Percentiles rank a stretch among this genome's conserved stretches.
Conservation (phyloP, 371 early-diverging fungal genomes). For the Nematocida homosporus region DNA sequence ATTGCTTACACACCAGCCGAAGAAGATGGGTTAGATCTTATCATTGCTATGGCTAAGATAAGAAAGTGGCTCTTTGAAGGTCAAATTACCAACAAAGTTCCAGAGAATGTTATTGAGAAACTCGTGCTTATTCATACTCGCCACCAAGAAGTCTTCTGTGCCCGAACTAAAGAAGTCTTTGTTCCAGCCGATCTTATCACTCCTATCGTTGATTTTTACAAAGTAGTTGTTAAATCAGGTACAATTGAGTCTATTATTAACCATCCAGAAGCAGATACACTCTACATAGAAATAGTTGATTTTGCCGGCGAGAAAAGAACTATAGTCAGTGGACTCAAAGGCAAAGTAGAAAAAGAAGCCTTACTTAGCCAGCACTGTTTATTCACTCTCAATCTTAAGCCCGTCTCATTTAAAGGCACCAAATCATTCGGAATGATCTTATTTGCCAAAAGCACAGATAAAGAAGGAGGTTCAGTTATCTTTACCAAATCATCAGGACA, state of each 20-base stretch:
- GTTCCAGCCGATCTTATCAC: slow-evolving; percentile 19
- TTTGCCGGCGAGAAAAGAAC: slow-evolving; percentile 48
- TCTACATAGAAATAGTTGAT: slow-evolving; percentile 66
- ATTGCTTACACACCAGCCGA: slow-evolving; percentile 32
- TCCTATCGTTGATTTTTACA: slow-evolving; percentile 56
- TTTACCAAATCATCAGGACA: slow-evolving; percentile 28
- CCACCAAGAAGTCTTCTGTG: slow-evolving; percentile 34
- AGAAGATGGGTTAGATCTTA: slow-evolving; percentile 4
- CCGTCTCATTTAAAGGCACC: slow-evolving; percentile 60
- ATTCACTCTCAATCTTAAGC: slow-evolving; percentile 67
- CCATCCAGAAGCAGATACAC: slow-evolving; percentile 65
- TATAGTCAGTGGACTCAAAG: slow-evolving; percentile 66
- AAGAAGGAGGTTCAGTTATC: slow-evolving; percentile 62
- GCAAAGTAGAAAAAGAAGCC: slow-evolving; percentile 56
- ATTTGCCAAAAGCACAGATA: slow-evolving; percentile 60
- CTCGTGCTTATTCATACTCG: slow-evolving; percentile 16
- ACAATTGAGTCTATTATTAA: slow-evolving; percentile 59
- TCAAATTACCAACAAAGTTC: slow-evolving; percentile 43
- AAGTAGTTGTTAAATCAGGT: slow-evolving; percentile 66
- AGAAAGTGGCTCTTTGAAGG: slow-evolving; percentile 50
- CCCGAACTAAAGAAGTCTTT: slow-evolving; percentile 4
- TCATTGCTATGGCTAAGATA: slow-evolving; percentile 44
- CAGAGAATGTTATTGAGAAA: slow-evolving; percentile 33
- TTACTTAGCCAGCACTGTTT: slow-evolving; percentile 61
- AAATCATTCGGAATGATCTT: slow-evolving; percentile 68